A percentile compares a stretch with the other conserved stretches of the same genome.
Evolutionary conservation across 768 basidiomycete species (phyloP).

Genomic region (Panus rudis): DNA sequence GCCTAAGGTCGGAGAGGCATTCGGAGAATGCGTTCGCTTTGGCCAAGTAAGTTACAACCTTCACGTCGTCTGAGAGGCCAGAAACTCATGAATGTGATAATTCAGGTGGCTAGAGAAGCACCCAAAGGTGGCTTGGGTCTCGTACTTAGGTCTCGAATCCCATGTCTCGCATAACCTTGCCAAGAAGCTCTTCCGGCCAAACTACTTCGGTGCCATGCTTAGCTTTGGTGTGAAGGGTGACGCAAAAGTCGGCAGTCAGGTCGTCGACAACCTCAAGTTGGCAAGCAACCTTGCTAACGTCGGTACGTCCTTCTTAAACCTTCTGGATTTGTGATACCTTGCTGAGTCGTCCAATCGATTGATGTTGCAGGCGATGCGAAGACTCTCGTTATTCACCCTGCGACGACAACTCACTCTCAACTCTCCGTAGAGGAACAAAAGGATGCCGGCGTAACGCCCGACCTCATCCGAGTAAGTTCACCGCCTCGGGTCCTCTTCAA

Average conservation of each 20-base stretch:
- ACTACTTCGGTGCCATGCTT: conserved; percentile 64
- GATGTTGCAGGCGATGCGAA: conserved; percentile 54
- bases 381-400: conserved; percentile 75
- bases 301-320: too few relatives aligned
- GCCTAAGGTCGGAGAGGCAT: conserved; percentile 65
- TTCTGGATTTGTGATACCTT: too few relatives aligned
- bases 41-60: conserved; percentile 44
- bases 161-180: conserved; percentile 61
- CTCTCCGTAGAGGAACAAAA: conserved; percentile 53
- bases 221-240: conserved; percentile 67
- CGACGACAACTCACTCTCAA: conserved; percentile 72
- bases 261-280: conserved; percentile 66
- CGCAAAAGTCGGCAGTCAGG: conserved; percentile 39
- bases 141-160: conserved; percentile 60
- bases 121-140: conserved; percentile 67
- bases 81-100: conserved; percentile 2
- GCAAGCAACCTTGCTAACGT: conserved; percentile 72
- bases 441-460: conserved; percentile 64
- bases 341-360: conserved; percentile 16
- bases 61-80: conserved; percentile 16
- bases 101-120: conserved; percentile 65
- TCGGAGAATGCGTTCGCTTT: conserved; percentile 63
- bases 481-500: background rate
- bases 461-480: conserved; percentile 58
- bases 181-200: conserved; percentile 44